phyloP scores from a whole-genome alignment of 1,284 basidiomycete genomes.

The Sutorius eximius region DNA sequence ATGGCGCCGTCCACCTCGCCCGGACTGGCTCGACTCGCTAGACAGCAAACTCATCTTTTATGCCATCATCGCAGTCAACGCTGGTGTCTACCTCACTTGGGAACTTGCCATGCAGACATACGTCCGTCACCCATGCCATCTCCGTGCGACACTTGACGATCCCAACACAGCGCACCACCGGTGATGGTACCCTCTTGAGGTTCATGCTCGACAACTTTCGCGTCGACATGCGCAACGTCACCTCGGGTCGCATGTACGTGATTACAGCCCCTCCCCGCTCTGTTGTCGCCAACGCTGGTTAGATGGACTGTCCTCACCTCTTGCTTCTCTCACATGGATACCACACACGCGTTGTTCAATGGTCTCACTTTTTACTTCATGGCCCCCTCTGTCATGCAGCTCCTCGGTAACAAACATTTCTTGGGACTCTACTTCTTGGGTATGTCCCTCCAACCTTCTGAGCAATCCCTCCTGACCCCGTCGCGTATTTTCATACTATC shows the following conservation, averaged over 20 bases:
- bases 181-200: slow-evolving; percentile 49
- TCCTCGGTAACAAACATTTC: slow-evolving; percentile 73
- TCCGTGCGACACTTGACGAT: slow-evolving; percentile 1
- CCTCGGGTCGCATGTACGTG: slow-evolving; percentile 67
- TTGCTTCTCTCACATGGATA: slow-evolving; percentile 70
- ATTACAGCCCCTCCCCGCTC: neutral
- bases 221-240: slow-evolving; percentile 62
- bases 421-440: slow-evolving; percentile 77
- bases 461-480: neutral
- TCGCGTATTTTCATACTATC: neutral
- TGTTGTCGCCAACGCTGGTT: slow-evolving; percentile 5
- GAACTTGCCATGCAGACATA: slow-evolving; percentile 37
- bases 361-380: slow-evolving; percentile 80
- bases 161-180: slow-evolving; percentile 28
- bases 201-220: slow-evolving; percentile 76
- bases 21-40: slow-evolving; percentile 39
- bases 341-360: slow-evolving; percentile 75
- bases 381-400: slow-evolving; percentile 65
- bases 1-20: slow-evolving; percentile 31
- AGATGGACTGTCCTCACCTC: slow-evolving; percentile 83
- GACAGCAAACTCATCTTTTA: slow-evolving; percentile 42
- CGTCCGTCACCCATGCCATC: slow-evolving; percentile 33
- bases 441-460: slow-evolving; percentile 19
- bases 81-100: slow-evolving; percentile 45
- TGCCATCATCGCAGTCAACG: slow-evolving; percentile 48